These are phyloP conservation scores for Drechslerella dactyloides DNA, from an alignment of 2,329 filamentous ascomycete genomes.

Conservation along the genomic window DNA sequence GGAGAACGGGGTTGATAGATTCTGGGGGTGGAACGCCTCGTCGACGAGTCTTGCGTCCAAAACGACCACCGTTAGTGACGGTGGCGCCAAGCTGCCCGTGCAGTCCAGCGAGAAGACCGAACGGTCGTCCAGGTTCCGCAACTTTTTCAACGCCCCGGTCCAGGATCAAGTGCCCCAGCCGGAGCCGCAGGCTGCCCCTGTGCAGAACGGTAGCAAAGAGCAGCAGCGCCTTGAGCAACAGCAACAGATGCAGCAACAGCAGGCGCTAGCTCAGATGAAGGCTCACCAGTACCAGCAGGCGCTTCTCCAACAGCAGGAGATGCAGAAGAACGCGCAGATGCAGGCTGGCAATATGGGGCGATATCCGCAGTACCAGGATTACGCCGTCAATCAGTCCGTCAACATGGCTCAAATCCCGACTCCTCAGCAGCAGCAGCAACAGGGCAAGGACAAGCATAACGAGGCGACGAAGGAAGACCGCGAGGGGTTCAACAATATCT, in stretches of 20 bases:
- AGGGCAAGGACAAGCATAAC: slow-evolving; percentile 54
- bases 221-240: neutral
- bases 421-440: slow-evolving; percentile 14
- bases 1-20: slow-evolving; percentile 60
- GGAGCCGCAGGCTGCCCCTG: slow-evolving; percentile 12
- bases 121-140: slow-evolving; percentile 62
- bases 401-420: neutral
- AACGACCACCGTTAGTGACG: slow-evolving; percentile 52
- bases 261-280: too few species aligned
- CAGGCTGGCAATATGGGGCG: slow-evolving; percentile 18
- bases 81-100: slow-evolving; percentile 56
- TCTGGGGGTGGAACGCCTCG: slow-evolving; percentile 61
- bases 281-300: slow-evolving; percentile 50
- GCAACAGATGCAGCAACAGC: slow-evolving; percentile 14
- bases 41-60: slow-evolving; percentile 54
- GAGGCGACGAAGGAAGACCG: slow-evolving; percentile 60
- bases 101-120: slow-evolving; percentile 54
- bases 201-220: slow-evolving; percentile 24
- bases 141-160: slow-evolving; percentile 57
- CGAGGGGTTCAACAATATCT: slow-evolving; percentile 63
- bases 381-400: slow-evolving; percentile 13
- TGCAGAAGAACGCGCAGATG: slow-evolving; percentile 17
- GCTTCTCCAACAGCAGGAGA: slow-evolving; percentile 32
- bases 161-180: slow-evolving; percentile 22
- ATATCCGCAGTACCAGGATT: slow-evolving; percentile 43